phyloP scores from a whole-genome alignment of 2,329 filamentous ascomycete genomes.

The Fusarium sp. region DNA sequence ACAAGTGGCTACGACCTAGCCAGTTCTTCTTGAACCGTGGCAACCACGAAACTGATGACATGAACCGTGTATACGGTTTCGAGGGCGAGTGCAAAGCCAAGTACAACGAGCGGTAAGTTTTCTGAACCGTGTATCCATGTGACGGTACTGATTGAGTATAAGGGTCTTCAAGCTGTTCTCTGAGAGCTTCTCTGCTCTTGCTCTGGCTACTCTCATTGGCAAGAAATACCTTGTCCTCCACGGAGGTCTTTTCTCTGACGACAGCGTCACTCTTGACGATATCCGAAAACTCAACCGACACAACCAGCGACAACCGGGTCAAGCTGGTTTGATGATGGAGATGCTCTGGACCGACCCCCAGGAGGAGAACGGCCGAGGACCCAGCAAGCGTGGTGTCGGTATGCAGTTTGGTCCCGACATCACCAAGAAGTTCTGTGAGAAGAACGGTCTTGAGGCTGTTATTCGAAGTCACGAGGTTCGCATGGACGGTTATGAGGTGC shows the following conservation, averaged over 20 bases:
- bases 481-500: constrained; percentile 99
- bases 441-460: constrained; percentile 91
- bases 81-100: constrained; percentile 98
- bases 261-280: constrained; percentile 90
- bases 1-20: constrained; percentile 92
- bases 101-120: constrained; percentile 79
- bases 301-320: constrained; percentile 90
- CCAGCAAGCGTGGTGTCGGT: constrained; percentile 95
- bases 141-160: constrained; percentile 2
- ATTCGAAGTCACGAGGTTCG: constrained; percentile 98
- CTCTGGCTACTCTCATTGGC: constrained; percentile 90
- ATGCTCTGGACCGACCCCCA: constrained; percentile 99
- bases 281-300: constrained; percentile 93
- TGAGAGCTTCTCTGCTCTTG: constrained; percentile 94
- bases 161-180: constrained; percentile 96
- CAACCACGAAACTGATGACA: constrained; percentile 99
- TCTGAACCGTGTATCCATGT: neutral
- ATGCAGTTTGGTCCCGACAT: constrained; percentile 97
- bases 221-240: constrained; percentile 92
- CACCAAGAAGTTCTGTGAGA: constrained; percentile 95
- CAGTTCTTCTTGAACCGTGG: constrained; percentile 96
- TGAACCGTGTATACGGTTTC: constrained; percentile 98
- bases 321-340: constrained; percentile 98
- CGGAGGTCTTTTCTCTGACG: constrained; percentile 94
- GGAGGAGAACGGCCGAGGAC: constrained; percentile 82